Conservation (phyloP, 768 basidiomycete genomes). For the Collybiopsis confluens region DNA sequence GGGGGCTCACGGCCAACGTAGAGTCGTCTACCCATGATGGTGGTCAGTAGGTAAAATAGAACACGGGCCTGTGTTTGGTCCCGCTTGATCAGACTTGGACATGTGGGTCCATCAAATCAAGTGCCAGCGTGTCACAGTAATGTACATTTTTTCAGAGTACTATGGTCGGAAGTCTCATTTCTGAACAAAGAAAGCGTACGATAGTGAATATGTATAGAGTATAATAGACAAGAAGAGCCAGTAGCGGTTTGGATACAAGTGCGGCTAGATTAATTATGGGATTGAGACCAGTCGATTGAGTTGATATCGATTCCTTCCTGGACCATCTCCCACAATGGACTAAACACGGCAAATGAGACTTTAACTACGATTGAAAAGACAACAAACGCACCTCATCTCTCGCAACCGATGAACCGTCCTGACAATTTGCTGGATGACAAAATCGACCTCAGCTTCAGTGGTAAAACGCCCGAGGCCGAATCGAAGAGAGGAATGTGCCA, state of each 20-base stretch:
- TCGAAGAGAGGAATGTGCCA: constrained; percentile 96
- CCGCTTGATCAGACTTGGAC: constrained; percentile 6
- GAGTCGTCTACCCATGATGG: constrained; percentile 72
- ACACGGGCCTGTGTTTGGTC: neutral
- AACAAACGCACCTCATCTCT: constrained; percentile 73
- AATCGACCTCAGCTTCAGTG: constrained; percentile 95
- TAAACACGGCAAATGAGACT: constrained; percentile 20
- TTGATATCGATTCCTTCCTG: constrained; percentile 97
- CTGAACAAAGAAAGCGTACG: neutral
- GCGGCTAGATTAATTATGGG: constrained; percentile 44
- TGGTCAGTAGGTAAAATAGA: constrained; percentile 25
- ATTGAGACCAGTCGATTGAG: constrained; percentile 92
- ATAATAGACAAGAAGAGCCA: constrained; percentile 10
- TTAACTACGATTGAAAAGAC: constrained; percentile 6
- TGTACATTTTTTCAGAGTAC: constrained; percentile 13
- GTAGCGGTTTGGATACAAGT: constrained; percentile 4
- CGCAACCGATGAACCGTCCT: constrained; percentile 82
- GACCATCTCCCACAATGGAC: constrained; percentile 99
- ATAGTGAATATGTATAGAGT: neutral
- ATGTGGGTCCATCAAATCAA: too few species aligned
- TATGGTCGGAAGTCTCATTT: neutral
- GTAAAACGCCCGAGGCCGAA: constrained; percentile 99
- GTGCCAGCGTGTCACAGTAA: constrained; percentile 6
- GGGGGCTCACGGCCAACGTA: constrained; percentile 76
- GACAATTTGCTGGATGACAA: constrained; percentile 84